Conservation (phyloP, 345 rosid species). For the Eucalyptus erythrocorys region DNA sequence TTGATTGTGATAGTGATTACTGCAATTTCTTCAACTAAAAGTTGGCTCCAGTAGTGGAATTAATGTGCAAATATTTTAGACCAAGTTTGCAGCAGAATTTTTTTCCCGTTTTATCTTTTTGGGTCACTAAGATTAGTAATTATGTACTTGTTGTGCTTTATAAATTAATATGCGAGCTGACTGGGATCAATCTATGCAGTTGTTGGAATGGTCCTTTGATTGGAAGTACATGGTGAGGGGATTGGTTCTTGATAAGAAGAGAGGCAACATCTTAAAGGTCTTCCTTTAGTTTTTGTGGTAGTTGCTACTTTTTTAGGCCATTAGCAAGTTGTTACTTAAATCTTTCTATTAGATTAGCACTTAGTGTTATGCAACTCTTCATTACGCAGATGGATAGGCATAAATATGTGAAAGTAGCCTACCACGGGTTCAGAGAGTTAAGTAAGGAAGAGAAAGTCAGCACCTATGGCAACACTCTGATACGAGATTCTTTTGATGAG, state of each 20-base stretch:
- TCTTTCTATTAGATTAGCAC: neutral
- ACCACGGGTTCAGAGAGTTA: conserved; percentile 91
- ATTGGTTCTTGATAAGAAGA: conserved; percentile 89
- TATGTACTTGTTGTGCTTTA: neutral
- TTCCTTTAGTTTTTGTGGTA: neutral
- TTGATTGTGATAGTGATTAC: neutral
- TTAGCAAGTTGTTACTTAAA: neutral
- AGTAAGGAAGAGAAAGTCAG: conserved; percentile 88
- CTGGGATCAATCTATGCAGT: conserved; percentile 23
- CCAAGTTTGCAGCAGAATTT: neutral
- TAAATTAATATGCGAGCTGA: neutral
- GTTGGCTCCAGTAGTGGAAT: neutral
- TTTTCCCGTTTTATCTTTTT: neutral
- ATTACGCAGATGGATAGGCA: conserved; percentile 88
- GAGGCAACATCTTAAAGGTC: conserved; percentile 95
- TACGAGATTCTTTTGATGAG: conserved; percentile 89
- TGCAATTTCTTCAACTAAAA: neutral
- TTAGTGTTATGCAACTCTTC: neutral
- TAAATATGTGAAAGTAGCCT: conserved; percentile 95
- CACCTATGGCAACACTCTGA: conserved; percentile 69
- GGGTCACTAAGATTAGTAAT: neutral
- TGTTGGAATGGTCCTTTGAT: conserved; percentile 78
- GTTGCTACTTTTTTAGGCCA: neutral
- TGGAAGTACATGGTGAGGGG: conserved; percentile 98
- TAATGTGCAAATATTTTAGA: neutral